A percentile compares a stretch with the other conserved stretches of the same genome.
Evolutionary conservation across 2,329 filamentous ascomycete genomes (phyloP).

Genomic region (Pyrenophora graminea): DNA sequence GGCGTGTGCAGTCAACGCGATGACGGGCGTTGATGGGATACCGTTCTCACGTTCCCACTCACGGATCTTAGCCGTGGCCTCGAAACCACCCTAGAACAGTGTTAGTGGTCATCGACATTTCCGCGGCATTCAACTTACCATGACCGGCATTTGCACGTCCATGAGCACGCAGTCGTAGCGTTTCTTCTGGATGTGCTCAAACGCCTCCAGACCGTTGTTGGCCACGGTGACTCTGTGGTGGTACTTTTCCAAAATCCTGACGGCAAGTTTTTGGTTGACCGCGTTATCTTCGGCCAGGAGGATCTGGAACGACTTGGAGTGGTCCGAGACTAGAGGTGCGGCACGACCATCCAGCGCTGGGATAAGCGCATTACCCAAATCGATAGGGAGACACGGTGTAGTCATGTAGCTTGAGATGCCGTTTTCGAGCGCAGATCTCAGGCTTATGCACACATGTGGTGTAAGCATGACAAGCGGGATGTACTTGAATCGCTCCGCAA

Average conservation of each 20-base stretch:
- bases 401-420: slow-evolving; percentile 99
- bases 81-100: slow-evolving; percentile 78
- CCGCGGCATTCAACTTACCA: slow-evolving; percentile 62
- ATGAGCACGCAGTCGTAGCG: slow-evolving; percentile 97
- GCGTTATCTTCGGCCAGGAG: slow-evolving; percentile 95
- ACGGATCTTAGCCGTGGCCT: slow-evolving; percentile 93
- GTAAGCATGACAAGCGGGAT: slow-evolving; percentile 93
- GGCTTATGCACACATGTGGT: slow-evolving; percentile 83
- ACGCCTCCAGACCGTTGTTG: slow-evolving; percentile 89
- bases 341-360: slow-evolving; percentile 92
- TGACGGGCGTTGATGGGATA: slow-evolving; percentile 86
- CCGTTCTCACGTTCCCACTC: slow-evolving; percentile 87
- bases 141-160: slow-evolving; percentile 99
- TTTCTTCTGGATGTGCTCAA: slow-evolving; percentile 88
- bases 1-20: slow-evolving; percentile 93
- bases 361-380: slow-evolving; percentile 94
- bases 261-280: slow-evolving; percentile 92
- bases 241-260: slow-evolving; percentile 97
- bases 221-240: slow-evolving; percentile 92
- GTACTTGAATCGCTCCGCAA: slow-evolving; percentile 95
- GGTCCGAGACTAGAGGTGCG: slow-evolving; percentile 87
- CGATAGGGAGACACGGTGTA: slow-evolving; percentile 89
- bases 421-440: slow-evolving; percentile 91
- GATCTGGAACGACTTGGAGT: slow-evolving; percentile 94
- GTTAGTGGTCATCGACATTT: slow-evolving; percentile 43